Conservation (phyloP, 768 basidiomycete genomes). For the Phaeotremella fagi region DNA sequence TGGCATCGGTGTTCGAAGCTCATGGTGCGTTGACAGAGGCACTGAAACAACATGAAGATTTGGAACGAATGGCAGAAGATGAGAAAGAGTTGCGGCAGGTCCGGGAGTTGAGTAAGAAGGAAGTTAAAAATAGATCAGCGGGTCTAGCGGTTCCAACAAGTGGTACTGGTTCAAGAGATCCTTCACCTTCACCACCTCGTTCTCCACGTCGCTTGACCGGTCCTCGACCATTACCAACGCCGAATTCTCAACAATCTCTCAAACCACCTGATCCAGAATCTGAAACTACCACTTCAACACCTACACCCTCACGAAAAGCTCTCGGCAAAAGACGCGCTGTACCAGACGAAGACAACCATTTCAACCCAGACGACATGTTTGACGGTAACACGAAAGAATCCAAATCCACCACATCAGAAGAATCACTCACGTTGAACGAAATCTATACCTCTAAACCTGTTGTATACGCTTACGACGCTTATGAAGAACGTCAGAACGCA, state of each 20-base stretch:
- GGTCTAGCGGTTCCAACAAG: constrained; percentile 42
- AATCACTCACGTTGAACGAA: constrained; percentile 34
- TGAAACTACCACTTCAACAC: constrained; percentile 44
- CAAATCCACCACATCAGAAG: constrained; percentile 33
- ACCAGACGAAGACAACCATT: constrained; percentile 50
- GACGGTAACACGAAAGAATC: constrained; percentile 48
- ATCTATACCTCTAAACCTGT: constrained; percentile 50
- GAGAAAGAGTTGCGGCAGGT: constrained; percentile 57
- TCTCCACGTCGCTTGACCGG: constrained; percentile 29
- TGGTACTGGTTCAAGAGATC: constrained; percentile 44
- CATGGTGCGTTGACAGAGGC: constrained; percentile 67
- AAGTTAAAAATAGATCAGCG: constrained; percentile 57
- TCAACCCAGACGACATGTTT: constrained; percentile 60
- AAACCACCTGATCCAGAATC: not conserved
- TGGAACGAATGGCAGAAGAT: constrained; percentile 62
- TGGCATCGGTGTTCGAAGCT: constrained; percentile 67
- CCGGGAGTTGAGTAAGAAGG: constrained; percentile 66
- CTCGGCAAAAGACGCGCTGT: constrained; percentile 73
- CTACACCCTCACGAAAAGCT: constrained; percentile 76
- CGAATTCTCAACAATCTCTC: constrained; percentile 18
- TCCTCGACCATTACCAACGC: constrained; percentile 36
- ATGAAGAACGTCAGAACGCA: constrained; percentile 63
- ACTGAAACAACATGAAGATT: constrained; percentile 69
- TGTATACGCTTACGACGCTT: constrained; percentile 86
- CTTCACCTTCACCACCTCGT: constrained; percentile 26